These are phyloP conservation scores for Zea luxurians DNA, from an alignment of 176 grass and related monocot genomes.

Conservation along the genomic window DNA sequence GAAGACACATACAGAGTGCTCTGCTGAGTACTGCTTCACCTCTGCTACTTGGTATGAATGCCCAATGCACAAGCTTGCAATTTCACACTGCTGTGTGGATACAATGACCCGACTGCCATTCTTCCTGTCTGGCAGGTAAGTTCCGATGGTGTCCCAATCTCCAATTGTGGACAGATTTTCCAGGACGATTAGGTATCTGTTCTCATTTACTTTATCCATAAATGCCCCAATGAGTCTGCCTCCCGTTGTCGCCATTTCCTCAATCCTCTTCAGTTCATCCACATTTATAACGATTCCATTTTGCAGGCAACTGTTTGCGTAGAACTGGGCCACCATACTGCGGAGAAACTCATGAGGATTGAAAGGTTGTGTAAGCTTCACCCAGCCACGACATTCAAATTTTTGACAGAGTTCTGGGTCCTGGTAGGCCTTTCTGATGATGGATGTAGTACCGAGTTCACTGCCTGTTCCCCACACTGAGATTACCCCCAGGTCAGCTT, in stretches of 20 bases:
- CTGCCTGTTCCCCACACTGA: background rate
- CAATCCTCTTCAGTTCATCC: background rate
- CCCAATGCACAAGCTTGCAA: constrained; percentile 6
- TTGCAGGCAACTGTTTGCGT: background rate
- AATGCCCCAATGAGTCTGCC: background rate
- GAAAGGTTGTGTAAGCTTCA: background rate
- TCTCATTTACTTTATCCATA: background rate
- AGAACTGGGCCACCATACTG: background rate
- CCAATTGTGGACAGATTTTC: background rate
- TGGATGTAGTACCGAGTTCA: background rate
- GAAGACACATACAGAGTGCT: background rate
- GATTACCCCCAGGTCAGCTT: background rate
- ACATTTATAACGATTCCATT: background rate
- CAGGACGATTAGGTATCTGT: background rate
- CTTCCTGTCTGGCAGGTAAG: background rate
- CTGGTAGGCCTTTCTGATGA: background rate
- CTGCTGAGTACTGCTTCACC: background rate
- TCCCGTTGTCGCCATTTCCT: no score
- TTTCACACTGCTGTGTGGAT: background rate
- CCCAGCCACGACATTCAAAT: background rate
- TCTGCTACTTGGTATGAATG: background rate
- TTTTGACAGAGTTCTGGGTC: background rate
- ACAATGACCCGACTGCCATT: background rate
- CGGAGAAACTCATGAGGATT: background rate
- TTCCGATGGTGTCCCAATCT: background rate